Evolutionary conservation across 108 stramenopile species (phyloP).

Genomic region (Nannochloropsis salina): DNA sequence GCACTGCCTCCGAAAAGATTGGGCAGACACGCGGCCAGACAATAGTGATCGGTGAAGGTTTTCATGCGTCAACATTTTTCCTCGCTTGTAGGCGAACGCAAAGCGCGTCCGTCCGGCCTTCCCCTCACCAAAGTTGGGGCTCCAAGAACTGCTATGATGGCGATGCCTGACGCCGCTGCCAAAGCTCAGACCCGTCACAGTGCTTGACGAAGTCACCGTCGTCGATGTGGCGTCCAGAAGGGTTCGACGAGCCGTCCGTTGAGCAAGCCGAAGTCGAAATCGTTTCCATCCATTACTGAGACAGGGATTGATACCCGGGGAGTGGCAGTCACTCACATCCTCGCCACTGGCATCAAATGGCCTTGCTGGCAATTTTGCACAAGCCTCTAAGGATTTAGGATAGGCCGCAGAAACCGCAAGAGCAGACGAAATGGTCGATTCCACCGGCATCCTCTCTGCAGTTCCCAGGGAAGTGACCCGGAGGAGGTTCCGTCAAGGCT

Average conservation of each 20-base stretch:
- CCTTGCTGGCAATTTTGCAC: no score
- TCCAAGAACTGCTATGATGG: background rate
- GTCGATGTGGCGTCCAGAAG: background rate
- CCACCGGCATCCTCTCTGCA: no score
- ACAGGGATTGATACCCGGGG: background rate
- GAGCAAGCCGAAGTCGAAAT: background rate
- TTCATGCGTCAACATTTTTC: no score
- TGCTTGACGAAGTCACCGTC: background rate
- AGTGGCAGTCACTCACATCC: background rate
- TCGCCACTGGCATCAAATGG: background rate
- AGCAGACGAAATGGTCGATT: no score
- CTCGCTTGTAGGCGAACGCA: no score
- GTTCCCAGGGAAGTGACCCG: no score
- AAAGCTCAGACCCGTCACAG: background rate
- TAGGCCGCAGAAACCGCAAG: no score
- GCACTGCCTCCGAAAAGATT: background rate
- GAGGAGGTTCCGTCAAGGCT: no score
- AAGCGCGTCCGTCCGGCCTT: background rate
- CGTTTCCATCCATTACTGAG: background rate
- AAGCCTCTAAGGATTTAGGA: no score
- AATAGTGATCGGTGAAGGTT: no score
- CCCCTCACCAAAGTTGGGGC: background rate
- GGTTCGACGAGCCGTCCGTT: background rate
- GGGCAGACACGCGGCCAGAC: background rate
- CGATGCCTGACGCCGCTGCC: background rate